These are phyloP conservation scores for Hymenoscyphus albidus DNA, from an alignment of 2,329 filamentous ascomycete species.

Conservation along the genomic window DNA sequence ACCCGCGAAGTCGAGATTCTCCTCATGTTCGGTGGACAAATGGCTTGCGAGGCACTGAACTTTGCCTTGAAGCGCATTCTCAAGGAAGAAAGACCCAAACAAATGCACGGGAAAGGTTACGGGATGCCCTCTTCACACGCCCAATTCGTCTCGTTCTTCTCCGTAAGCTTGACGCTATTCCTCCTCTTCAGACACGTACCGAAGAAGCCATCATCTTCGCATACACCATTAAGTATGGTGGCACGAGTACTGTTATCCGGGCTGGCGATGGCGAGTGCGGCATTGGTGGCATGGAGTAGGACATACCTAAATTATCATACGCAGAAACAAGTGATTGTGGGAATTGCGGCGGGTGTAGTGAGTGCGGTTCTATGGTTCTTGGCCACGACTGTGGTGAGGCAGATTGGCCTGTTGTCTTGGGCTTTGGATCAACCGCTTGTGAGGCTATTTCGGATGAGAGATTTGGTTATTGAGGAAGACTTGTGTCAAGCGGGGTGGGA, in stretches of 20 bases:
- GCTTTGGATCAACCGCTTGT: constrained; percentile 62
- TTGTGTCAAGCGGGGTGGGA: constrained; percentile 90
- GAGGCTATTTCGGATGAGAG: constrained; percentile 68
- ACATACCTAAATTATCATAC: constrained; percentile 95
- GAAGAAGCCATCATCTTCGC: constrained; percentile 37
- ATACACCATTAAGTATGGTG: constrained; percentile 54
- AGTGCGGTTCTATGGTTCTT: constrained; percentile 78
- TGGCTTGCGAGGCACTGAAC: constrained; percentile 88
- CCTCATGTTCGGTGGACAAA: constrained; percentile 87
- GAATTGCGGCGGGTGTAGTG: constrained; percentile 63
- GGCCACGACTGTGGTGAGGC: constrained; percentile 62
- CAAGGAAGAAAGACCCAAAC: constrained; percentile 82
- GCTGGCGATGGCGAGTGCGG: constrained; percentile 58
- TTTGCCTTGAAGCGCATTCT: constrained; percentile 85
- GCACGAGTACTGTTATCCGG: constrained; percentile 55
- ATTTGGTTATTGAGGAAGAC: constrained; percentile 85
- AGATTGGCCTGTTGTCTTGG: constrained; percentile 68
- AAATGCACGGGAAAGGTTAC: constrained; percentile 86
- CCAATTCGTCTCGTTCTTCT: constrained; percentile 92
- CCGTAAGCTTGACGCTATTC: constrained; percentile 78
- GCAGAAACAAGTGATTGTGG: constrained; percentile 78
- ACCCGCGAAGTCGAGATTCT: constrained; percentile 86
- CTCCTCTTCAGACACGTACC: constrained; percentile 75
- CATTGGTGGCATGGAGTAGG: constrained; percentile 72
- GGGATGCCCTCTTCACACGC: constrained; percentile 96